Evolutionary conservation across 129 eudicot genomes (phyloP).

Genomic region (Helichrysum umbraculigerum): DNA sequence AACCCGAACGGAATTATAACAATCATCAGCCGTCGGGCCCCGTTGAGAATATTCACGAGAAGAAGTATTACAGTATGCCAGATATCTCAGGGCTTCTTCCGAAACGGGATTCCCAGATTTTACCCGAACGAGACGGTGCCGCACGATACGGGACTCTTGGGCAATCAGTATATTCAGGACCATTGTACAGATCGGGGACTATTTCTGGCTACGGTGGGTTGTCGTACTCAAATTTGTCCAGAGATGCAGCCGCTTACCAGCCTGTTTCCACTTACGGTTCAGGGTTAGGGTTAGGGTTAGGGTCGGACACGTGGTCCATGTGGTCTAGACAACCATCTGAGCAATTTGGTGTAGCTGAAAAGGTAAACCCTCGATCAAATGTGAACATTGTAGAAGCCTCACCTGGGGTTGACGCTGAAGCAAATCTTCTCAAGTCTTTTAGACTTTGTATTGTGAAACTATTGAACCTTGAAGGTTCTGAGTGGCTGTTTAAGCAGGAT

Average conservation of each 20-base stretch:
- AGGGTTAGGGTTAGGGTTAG: conserved; percentile 40
- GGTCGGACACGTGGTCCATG: conserved; percentile 59
- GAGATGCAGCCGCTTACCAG: conserved; percentile 59
- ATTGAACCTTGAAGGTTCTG: conserved; percentile 88
- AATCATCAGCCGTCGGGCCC: conserved; percentile 34
- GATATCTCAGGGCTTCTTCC: conserved; percentile 82
- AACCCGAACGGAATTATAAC: conserved; percentile 46
- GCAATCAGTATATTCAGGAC: conserved; percentile 40
- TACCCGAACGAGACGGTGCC: conserved; percentile 26
- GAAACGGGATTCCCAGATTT: conserved; percentile 36
- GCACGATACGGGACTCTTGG: conserved; percentile 40
- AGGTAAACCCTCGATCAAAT: conserved; percentile 23
- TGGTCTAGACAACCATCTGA: conserved; percentile 90
- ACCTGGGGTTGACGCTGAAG: conserved; percentile 59
- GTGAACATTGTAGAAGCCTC: conserved; percentile 44
- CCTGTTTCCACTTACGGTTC: conserved; percentile 34
- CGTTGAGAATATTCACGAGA: conserved; percentile 47
- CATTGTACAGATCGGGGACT: conserved; percentile 49
- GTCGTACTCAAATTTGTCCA: conserved; percentile 36
- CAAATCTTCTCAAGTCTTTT: conserved; percentile 68
- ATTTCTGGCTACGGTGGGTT: conserved; percentile 36
- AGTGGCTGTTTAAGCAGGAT: conserved; percentile 79
- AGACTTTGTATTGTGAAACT: conserved; percentile 63
- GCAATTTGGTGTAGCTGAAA: conserved; percentile 76
- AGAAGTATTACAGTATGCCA: conserved; percentile 89